phyloP scores from a whole-genome alignment of 441 rosid genomes.

The Corymbia calophylla region DNA sequence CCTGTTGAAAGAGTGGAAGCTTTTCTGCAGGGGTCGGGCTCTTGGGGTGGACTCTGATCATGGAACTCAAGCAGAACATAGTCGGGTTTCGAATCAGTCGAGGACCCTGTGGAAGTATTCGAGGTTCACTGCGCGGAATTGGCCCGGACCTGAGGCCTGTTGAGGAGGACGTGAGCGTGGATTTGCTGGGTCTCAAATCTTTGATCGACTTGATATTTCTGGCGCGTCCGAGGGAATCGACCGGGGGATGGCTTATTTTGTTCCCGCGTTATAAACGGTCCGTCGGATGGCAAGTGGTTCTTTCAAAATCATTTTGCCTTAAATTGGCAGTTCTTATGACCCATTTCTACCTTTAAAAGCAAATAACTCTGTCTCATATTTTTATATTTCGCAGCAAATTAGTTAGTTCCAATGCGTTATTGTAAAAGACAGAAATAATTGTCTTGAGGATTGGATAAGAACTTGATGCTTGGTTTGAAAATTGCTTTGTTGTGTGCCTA shows the following conservation, averaged over 20 bases:
- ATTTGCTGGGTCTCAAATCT: no score
- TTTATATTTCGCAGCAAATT: neutral
- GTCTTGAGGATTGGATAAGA: neutral
- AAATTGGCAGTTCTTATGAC: neutral
- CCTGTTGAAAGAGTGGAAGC: constrained; percentile 32
- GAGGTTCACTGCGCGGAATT: constrained; percentile 28
- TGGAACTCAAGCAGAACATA: constrained; percentile 41
- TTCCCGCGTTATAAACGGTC: no score
- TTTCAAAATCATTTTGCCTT: no score
- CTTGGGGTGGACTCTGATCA: constrained; percentile 52
- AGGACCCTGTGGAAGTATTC: constrained; percentile 32
- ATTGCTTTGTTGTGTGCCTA: no score
- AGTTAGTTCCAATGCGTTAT: neutral
- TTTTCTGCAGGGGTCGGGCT: constrained; percentile 22
- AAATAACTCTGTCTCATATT: neutral
- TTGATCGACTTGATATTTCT: no score
- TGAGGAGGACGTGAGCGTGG: neutral
- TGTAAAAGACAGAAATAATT: neutral
- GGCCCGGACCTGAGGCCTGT: constrained; percentile 33
- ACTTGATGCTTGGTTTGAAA: no score
- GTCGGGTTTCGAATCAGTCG: constrained; percentile 34
- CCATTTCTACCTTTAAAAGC: neutral
- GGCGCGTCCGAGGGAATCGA: no score
- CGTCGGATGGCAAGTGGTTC: no score
- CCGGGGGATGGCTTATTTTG: no score